These are phyloP conservation scores for Apostasia shenzhenica DNA, from an alignment of 106 monocot species.

Conservation along the genomic window DNA sequence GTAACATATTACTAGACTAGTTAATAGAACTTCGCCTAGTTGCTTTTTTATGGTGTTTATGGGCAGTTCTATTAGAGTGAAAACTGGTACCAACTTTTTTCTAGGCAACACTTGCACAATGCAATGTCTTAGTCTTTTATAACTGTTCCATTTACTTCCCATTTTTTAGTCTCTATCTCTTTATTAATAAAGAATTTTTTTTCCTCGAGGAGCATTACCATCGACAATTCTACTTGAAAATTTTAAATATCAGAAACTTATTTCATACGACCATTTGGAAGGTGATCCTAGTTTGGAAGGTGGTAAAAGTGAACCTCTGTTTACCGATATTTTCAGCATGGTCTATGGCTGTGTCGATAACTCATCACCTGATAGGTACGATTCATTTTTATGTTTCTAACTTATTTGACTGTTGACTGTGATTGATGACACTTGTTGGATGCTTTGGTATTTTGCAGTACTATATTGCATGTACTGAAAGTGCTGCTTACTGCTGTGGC, in stretches of 20 bases:
- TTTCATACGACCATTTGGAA: slow-evolving; percentile 98
- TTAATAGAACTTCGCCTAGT: too few species aligned
- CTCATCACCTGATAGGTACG: slow-evolving; percentile 82
- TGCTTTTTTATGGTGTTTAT: too few species aligned
- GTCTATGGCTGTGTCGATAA: slow-evolving; percentile 89
- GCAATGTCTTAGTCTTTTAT: not conserved
- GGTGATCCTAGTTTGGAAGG: slow-evolving; percentile 88
- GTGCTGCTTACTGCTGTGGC: slow-evolving; percentile 95
- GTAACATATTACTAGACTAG: too few species aligned
- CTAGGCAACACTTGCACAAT: not conserved
- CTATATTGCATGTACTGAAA: slow-evolving; percentile 89
- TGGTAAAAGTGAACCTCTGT: slow-evolving; percentile 64
- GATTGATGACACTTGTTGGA: slow-evolving; percentile 1
- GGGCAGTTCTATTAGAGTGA: too few species aligned
- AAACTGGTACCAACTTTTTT: not conserved
- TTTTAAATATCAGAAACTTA: slow-evolving; percentile 73
- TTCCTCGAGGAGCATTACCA: too few species aligned
- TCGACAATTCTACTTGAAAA: slow-evolving; percentile 6
- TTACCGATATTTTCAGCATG: slow-evolving; percentile 82
- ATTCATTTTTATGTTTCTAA: not conserved
- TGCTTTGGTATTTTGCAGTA: slow-evolving; percentile 40
- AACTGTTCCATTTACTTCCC: not conserved
- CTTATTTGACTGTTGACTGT: slow-evolving; percentile 6
- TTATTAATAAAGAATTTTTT: too few species aligned
- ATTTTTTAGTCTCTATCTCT: not conserved